These are phyloP conservation scores for Zymoseptoria tritici DNA, from an alignment of 2,329 filamentous ascomycete genomes.

Conservation along the genomic window DNA sequence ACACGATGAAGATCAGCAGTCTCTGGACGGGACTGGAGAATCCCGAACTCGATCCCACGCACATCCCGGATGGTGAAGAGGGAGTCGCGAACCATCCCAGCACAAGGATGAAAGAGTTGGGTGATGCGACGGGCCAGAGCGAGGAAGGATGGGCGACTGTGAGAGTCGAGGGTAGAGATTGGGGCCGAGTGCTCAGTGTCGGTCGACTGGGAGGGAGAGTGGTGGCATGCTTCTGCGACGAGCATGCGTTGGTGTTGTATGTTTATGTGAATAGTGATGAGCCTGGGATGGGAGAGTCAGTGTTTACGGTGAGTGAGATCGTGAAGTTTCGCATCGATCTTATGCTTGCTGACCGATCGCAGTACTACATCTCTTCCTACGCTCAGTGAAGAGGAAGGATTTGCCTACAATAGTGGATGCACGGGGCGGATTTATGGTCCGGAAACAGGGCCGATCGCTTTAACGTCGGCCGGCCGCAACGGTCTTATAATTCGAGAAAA, in stretches of 20 bases:
- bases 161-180: constrained; percentile 85
- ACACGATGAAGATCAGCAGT: constrained; percentile 76
- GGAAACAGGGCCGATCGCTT: not conserved
- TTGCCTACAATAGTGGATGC: not conserved
- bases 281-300: constrained; percentile 61
- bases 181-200: constrained; percentile 89
- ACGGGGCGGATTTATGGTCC: not conserved
- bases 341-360: constrained; percentile 12
- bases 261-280: constrained; percentile 71
- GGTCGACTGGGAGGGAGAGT: constrained; percentile 82
- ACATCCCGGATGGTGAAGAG: constrained; percentile 59
- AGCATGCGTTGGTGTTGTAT: constrained; percentile 73
- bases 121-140: constrained; percentile 53
- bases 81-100: constrained; percentile 71
- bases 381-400: constrained; percentile 7
- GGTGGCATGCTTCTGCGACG: constrained; percentile 81
- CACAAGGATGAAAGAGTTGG: constrained; percentile 61
- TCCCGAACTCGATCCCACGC: constrained; percentile 73
- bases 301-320: constrained; percentile 59
- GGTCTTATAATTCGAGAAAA: not conserved
- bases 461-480: not conserved
- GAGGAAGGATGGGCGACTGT: constrained; percentile 84
- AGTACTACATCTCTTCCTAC: constrained; percentile 55
- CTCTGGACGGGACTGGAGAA: constrained; percentile 82
- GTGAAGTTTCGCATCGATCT: not conserved